Evolutionary conservation across 805 yeast species (phyloP).

Genomic region (Wickerhamiella bombiphila): DNA sequence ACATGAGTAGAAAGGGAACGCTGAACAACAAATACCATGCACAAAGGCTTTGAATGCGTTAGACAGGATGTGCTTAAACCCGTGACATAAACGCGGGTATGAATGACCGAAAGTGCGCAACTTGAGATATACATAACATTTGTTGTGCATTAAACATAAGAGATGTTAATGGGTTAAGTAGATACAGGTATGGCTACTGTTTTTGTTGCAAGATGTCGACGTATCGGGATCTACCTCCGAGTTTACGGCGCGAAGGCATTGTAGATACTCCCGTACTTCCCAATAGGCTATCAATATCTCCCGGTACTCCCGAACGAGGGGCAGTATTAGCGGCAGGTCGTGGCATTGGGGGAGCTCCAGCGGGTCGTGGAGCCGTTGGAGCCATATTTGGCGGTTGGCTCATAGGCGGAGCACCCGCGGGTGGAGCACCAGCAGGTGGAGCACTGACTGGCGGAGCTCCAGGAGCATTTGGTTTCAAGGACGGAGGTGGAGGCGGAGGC

Average conservation of each 20-base stretch:
- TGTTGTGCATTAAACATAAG: too few relatives aligned
- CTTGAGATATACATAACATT: too few relatives aligned
- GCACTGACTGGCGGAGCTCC: constrained; percentile 10
- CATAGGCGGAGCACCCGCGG: constrained; percentile 23
- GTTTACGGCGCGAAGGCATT: constrained; percentile 26
- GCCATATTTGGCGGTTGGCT: not conserved
- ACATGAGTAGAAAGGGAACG: not conserved
- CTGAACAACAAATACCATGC: too few relatives aligned
- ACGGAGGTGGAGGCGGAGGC: constrained; percentile 63
- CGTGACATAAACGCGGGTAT: too few relatives aligned
- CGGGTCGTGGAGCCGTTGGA: not conserved
- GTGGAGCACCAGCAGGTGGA: constrained; percentile 17
- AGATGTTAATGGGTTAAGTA: too few relatives aligned
- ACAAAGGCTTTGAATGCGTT: too few relatives aligned
- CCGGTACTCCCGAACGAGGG: constrained; percentile 12
- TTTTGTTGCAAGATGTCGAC: constrained; percentile 45
- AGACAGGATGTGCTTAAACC: too few relatives aligned
- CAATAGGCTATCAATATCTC: constrained; percentile 35
- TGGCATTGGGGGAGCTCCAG: not conserved
- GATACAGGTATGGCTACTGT: not conserved
- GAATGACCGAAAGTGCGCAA: too few relatives aligned
- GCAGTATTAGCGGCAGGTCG: too few relatives aligned
- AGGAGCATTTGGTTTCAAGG: constrained; percentile 6
- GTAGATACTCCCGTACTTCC: constrained; percentile 23
- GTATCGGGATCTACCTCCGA: constrained; percentile 44